Evolutionary conservation across 2,329 filamentous ascomycete genomes (phyloP), one percentile per base, ranked within the genome.

Genomic region (Monosporascus sp.): DNA sequence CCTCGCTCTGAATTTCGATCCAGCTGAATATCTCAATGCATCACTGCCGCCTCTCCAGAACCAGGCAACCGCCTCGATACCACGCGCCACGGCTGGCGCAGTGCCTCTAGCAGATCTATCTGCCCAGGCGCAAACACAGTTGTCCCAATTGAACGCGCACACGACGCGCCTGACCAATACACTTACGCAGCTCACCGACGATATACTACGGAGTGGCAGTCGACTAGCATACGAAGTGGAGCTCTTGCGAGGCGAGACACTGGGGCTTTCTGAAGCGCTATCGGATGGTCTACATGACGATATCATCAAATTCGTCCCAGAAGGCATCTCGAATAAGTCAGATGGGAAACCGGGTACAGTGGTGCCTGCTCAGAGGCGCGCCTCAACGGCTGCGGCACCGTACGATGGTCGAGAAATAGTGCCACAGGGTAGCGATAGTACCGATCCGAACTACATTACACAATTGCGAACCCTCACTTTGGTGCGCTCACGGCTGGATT

Each of bases 221-320:
- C 82, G 93, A 4, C 75, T 99, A 53, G 91, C 92, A 20, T 99
- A 99, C 66, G 90, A 97, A 71, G 93, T 97, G 20, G 93, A 97
- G 71, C 81, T 97, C 18, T 72, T 97, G 48, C 84, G 91, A n/a
- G 92, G 92, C 58, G 92, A 97, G 71, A 88, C 91, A 2, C 73
- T 91, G 47, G 81, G 88, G n/a, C 75, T 97, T 37, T 85, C 86
- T 1, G 92, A 97, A 66, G 80, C 87, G 2, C 74, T 97, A 62
- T 83, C 85, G 5, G 88, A 92, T 59, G 82, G 79, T 0, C 71
- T 96, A 44, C 81, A 82, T 47, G 78, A 84, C 5, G 89, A 96
- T 61, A 83, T 96, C 35, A 73, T 76, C 56, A 84, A 84, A 56
- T 93, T 96, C 66, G 78, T 89, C 0, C 86, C 86, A 0, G 71